Evolutionary conservation across 1,284 basidiomycete species (phyloP), one percentile per base, ranked within the genome.

Genomic region (Pascua sp.): DNA sequence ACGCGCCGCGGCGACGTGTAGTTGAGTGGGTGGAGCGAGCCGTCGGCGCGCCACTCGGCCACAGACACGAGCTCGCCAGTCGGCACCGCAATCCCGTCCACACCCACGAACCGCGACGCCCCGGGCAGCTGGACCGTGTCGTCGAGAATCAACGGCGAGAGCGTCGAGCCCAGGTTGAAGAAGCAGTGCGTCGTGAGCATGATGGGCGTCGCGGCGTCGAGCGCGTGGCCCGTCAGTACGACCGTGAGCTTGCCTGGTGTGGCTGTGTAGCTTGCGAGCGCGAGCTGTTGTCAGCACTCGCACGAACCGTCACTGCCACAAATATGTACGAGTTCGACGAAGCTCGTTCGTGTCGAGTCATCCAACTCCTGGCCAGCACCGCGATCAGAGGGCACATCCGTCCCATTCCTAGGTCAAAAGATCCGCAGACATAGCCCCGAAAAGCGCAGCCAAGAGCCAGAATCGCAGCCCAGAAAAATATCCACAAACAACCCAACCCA

Each of bases 151-250:
- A 56, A 59, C 4, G 62, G 41, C 8, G 56, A 43, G n/a, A 45
- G 43, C 58, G 65, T 65, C 15, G 59, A 55, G 18, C 62, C 68
- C 42, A 73, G 57, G 56, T 69, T 69, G 66, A 67, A 73, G 62
- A 67, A 73, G 32, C 66, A 64, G 59, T 73, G 71, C 12, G 67
- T 71, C 5, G 68, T 64, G 32, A 70, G 64, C 55, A 68, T 66
- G 53, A 71, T 60, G 7, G 71, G 71, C 2, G 71, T 73, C 15
- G 61, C 24, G 10, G 49, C 24, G 54, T 69, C 66, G 17, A 65
- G 48, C 11, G 62, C 51, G 15, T 49, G 11, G 4, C 45, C 56
- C 12, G 41, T 48, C n/a, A 63, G 50, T 2, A 53, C 51, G 4
- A 51, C 47, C 11, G 52, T 56, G 50, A 61, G 53, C 51, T 53